These are phyloP conservation scores for Xylariales sp. DNA, from an alignment of 2,329 filamentous ascomycete species.

Conservation along the genomic window DNA sequence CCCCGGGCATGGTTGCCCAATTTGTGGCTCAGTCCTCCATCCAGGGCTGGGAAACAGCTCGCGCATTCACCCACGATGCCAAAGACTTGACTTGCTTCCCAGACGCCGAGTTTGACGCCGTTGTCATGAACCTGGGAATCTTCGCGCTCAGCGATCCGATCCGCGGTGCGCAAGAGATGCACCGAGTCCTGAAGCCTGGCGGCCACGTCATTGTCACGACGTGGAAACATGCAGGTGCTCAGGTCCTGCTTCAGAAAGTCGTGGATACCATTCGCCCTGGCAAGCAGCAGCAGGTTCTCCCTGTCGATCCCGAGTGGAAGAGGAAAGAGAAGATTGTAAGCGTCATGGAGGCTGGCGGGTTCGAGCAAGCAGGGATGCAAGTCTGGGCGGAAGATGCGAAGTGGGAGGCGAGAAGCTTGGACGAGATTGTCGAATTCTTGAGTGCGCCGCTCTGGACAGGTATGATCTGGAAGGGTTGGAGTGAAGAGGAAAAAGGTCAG, in stretches of 20 bases:
- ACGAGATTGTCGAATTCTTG: slow-evolving; percentile 12
- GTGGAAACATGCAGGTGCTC: slow-evolving; percentile 17
- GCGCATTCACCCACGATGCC: slow-evolving; percentile 16
- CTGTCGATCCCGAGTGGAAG: slow-evolving; percentile 16
- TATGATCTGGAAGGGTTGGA: slow-evolving; percentile 18
- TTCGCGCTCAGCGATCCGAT: slow-evolving; percentile 15
- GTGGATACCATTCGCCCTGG: slow-evolving; percentile 13
- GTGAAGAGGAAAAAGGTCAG: slow-evolving; percentile 14
- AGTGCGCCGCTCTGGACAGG: slow-evolving; percentile 19
- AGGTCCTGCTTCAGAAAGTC: slow-evolving; percentile 11
- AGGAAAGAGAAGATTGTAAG: slow-evolving; percentile 17
- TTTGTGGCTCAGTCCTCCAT: slow-evolving; percentile 15
- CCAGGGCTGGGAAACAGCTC: slow-evolving; percentile 15
- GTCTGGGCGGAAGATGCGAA: slow-evolving; percentile 12
- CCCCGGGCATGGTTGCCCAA: slow-evolving; percentile 15
- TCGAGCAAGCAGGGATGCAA: slow-evolving; percentile 11
- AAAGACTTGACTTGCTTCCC: slow-evolving; percentile 17
- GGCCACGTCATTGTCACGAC: slow-evolving; percentile 18
- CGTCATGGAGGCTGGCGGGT: slow-evolving; percentile 17
- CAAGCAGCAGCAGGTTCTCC: slow-evolving; percentile 11
- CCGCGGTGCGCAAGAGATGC: slow-evolving; percentile 17
- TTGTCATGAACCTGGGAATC: slow-evolving; percentile 20
- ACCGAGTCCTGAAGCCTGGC: slow-evolving; percentile 18
- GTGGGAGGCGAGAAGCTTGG: slow-evolving; percentile 14
- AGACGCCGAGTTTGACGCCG: slow-evolving; percentile 16